phyloP scores from a whole-genome alignment of 2,329 filamentous ascomycete species.

The Sclerotinia trifoliorum region DNA sequence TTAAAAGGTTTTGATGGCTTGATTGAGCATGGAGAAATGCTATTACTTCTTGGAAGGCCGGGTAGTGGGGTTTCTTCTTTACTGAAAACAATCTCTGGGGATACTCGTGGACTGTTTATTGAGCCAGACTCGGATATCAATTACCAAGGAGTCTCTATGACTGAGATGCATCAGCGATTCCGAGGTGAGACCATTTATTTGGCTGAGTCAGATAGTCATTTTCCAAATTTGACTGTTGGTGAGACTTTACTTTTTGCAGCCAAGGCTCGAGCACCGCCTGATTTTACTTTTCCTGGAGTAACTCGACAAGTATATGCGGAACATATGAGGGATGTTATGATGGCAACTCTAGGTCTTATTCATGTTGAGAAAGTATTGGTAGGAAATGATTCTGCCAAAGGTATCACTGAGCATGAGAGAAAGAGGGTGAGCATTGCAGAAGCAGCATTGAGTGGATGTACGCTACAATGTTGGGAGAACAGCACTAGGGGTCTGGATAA shows the following conservation, averaged over 20 bases:
- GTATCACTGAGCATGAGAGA: slow-evolving; percentile 76
- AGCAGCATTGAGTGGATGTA: slow-evolving; percentile 72
- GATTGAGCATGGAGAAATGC: slow-evolving; percentile 61
- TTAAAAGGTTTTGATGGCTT: slow-evolving; percentile 62
- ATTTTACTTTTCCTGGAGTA: slow-evolving; percentile 56
- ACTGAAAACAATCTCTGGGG: slow-evolving; percentile 54
- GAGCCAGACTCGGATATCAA: slow-evolving; percentile 53
- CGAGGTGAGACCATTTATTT: slow-evolving; percentile 69
- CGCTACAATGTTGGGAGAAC: slow-evolving; percentile 70
- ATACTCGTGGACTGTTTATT: slow-evolving; percentile 57
- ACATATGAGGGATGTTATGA: slow-evolving; percentile 53
- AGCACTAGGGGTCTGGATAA: slow-evolving; percentile 73
- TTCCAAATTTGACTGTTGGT: slow-evolving; percentile 70
- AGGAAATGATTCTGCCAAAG: slow-evolving; percentile 67
- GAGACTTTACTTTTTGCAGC: slow-evolving; percentile 73
- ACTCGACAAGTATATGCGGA: slow-evolving; percentile 52
- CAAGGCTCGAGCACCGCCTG: slow-evolving; percentile 63
- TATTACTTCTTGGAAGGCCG: slow-evolving; percentile 66
- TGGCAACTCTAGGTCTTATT: slow-evolving; percentile 68
- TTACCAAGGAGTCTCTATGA: slow-evolving; percentile 59
- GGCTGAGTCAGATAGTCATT: slow-evolving; percentile 72
- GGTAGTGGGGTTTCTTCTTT: slow-evolving; percentile 61
- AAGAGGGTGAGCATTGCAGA: slow-evolving; percentile 80
- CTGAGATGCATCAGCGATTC: slow-evolving; percentile 51
- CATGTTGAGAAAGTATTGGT: slow-evolving; percentile 71